phyloP scores from a whole-genome alignment of 2,329 filamentous ascomycete genomes.

The Ophiocordyceps robertsii region DNA sequence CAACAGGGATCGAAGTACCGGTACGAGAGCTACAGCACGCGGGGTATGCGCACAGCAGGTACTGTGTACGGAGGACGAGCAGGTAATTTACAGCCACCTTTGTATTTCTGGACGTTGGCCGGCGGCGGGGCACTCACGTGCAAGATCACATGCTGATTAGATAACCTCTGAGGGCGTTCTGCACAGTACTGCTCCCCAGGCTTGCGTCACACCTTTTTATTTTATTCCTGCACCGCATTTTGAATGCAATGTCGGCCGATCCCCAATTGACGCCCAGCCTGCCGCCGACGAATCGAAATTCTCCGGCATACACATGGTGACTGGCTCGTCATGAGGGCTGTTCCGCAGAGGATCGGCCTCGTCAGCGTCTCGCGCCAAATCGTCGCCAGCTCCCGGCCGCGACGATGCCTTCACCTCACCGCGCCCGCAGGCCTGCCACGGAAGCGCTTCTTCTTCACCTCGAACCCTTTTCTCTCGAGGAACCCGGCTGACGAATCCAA shows the following conservation, averaged over 20 bases:
- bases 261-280: too few relatives aligned
- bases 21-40: background rate
- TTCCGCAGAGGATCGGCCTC: constrained; percentile 18
- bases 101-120: background rate
- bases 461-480: constrained; percentile 39
- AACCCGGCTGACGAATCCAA: constrained; percentile 10
- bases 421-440: constrained; percentile 12
- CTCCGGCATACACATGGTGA: too few relatives aligned
- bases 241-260: too few relatives aligned
- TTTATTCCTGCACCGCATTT: too few relatives aligned
- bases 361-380: constrained; percentile 15
- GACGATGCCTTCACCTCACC: constrained; percentile 32
- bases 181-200: too few relatives aligned
- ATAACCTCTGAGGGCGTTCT: background rate
- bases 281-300: too few relatives aligned
- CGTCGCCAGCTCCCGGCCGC: constrained; percentile 14
- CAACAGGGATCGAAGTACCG: background rate
- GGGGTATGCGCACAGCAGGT: background rate
- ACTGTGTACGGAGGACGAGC: background rate
- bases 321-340: constrained; percentile 17
- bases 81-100: background rate
- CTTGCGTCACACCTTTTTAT: too few relatives aligned
- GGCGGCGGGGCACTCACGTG: background rate
- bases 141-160: constrained; percentile 6
- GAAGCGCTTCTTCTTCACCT: constrained; percentile 49